phyloP scores from a whole-genome alignment of 148 eudicot genomes.

The Chenopodium formosanum region DNA sequence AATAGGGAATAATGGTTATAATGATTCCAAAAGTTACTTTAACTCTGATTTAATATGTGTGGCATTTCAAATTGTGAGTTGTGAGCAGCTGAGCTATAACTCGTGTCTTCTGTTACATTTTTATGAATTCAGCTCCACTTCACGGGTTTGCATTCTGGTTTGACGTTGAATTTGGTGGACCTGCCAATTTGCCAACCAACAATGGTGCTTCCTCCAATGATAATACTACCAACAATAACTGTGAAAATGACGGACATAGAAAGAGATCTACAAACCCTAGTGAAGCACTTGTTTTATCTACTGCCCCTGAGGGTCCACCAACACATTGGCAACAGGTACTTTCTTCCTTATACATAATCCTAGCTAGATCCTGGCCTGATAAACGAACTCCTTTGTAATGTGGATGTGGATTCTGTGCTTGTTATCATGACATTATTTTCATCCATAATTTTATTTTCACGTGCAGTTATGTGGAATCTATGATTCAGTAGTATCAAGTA shows the following conservation, averaged over 20 bases:
- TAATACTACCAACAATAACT: constrained; percentile 31
- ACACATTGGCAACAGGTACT: constrained; percentile 98
- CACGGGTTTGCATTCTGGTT: constrained; percentile 99
- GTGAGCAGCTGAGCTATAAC: constrained; percentile 7
- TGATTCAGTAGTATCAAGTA: not conserved
- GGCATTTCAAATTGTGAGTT: constrained; percentile 8
- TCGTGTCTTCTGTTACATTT: not conserved
- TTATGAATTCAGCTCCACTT: constrained; percentile 69
- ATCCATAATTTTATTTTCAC: no score
- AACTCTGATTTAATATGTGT: not conserved
- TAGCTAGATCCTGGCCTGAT: not conserved
- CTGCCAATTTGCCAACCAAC: constrained; percentile 30
- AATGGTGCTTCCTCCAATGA: constrained; percentile 33
- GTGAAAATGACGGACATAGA: constrained; percentile 42
- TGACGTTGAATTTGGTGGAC: constrained; percentile 79
- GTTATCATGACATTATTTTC: no score
- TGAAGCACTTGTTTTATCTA: constrained; percentile 77
- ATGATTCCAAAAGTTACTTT: not conserved
- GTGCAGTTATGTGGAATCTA: no score
- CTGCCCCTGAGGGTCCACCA: constrained; percentile 97
- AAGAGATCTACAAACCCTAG: constrained; percentile 70
- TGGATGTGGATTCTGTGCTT: no score
- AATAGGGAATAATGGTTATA: not conserved
- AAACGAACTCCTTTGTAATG: no score
- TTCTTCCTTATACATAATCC: not conserved